Evolutionary conservation across 257 asterid genomes (phyloP).

Genomic region (Echium plantagineum): DNA sequence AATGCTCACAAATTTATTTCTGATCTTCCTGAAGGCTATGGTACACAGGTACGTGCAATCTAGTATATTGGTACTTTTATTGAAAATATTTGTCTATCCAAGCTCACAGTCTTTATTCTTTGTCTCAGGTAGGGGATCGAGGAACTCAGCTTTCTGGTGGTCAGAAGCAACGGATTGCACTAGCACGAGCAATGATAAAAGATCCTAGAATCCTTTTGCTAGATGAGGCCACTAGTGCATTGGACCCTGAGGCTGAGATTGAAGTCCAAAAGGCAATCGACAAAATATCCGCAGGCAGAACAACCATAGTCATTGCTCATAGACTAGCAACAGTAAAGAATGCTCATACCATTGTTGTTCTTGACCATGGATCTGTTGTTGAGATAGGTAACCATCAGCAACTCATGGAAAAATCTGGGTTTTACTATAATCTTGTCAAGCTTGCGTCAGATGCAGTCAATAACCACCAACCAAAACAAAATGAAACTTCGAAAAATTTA

Average conservation of each 20-base stretch:
- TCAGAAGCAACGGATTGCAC: conserved; percentile 55
- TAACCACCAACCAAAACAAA: conserved; percentile 16
- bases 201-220: conserved; percentile 44
- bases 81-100: too few species aligned
- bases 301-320: conserved; percentile 46
- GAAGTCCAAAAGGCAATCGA: conserved; percentile 45
- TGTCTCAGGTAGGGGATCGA: conserved; percentile 59
- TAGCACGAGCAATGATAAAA: conserved; percentile 49
- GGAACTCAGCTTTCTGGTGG: conserved; percentile 77
- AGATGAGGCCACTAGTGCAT: conserved; percentile 67
- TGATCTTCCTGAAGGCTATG: conserved; percentile 42
- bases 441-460: conserved; percentile 55
- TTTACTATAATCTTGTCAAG: conserved; percentile 54
- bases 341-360: conserved; percentile 41
- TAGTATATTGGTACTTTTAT: conserved; percentile 7
- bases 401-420: conserved; percentile 26
- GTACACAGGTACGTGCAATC: conserved; percentile 51
- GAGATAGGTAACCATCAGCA: conserved; percentile 54
- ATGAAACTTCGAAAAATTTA: conserved; percentile 14
- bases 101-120: conserved; percentile 1
- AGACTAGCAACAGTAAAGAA: conserved; percentile 43
- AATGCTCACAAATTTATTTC: conserved; percentile 54
- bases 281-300: conserved; percentile 41
- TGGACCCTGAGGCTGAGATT: conserved; percentile 39
- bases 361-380: conserved; percentile 37